Evolutionary conservation across 2,329 filamentous ascomycete genomes (phyloP).

Genomic region (Juglanconis sp.): DNA sequence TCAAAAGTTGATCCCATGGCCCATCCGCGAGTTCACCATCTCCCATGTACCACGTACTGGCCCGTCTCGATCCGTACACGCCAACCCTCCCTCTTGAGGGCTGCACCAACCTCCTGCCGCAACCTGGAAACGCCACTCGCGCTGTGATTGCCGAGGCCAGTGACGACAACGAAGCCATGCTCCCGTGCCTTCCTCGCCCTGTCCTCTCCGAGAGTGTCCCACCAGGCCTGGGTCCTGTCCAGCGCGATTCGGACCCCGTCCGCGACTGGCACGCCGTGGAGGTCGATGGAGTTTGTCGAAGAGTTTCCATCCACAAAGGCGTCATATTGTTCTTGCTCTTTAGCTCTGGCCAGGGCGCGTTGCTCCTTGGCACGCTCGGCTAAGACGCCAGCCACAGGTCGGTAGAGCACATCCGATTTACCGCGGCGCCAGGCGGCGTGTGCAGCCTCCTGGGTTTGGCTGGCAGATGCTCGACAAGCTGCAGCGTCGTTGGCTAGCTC

Average conservation of each 20-base stretch:
- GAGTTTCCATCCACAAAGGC: slow-evolving; percentile 67
- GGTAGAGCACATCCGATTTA: slow-evolving; percentile 70
- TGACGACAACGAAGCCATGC: slow-evolving; percentile 69
- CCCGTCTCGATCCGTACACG: slow-evolving; percentile 71
- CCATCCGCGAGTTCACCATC: background rate
- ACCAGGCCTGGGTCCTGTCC: slow-evolving; percentile 69
- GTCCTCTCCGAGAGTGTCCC: slow-evolving; percentile 66
- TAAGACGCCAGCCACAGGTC: slow-evolving; percentile 74
- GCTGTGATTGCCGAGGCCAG: slow-evolving; percentile 77
- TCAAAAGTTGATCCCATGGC: no score
- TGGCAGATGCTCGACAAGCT: slow-evolving; percentile 6
- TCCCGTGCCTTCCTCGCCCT: slow-evolving; percentile 48
- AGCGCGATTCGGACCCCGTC: slow-evolving; percentile 78
- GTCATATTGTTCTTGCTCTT: slow-evolving; percentile 67
- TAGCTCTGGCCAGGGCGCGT: slow-evolving; percentile 52
- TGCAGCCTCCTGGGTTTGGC: slow-evolving; percentile 34
- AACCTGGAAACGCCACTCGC: slow-evolving; percentile 71
- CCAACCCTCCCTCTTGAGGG: slow-evolving; percentile 78
- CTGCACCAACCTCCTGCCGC: slow-evolving; percentile 74
- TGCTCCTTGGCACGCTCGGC: slow-evolving; percentile 66
- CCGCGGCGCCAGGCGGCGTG: slow-evolving; percentile 42
- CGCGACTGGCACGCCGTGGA: slow-evolving; percentile 79
- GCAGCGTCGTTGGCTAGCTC: slow-evolving; percentile 11
- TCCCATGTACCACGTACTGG: slow-evolving; percentile 66
- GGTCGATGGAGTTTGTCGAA: slow-evolving; percentile 59